Percentiles rank a stretch among this genome's conserved stretches.
phyloP scores from a whole-genome alignment of 2,329 filamentous ascomycete genomes.

The Pseudonectria foliicola region DNA sequence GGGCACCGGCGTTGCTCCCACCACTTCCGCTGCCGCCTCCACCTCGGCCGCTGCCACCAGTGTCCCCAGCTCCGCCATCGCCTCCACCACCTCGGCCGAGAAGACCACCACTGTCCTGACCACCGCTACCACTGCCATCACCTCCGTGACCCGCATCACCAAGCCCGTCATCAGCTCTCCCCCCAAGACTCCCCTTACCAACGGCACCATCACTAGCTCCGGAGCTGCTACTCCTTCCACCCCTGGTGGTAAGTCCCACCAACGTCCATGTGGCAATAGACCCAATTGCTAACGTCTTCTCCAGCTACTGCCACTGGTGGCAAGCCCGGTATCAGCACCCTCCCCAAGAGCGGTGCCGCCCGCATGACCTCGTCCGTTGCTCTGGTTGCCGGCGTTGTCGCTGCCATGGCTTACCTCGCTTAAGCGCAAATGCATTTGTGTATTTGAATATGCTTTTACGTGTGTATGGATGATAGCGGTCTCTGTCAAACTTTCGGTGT shows the following conservation, averaged over 20 bases:
- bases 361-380: constrained; percentile 26
- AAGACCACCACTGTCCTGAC: constrained; percentile 9
- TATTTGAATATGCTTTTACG: constrained; percentile 9
- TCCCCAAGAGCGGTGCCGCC: constrained; percentile 23
- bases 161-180: constrained; percentile 8
- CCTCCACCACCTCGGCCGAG: constrained; percentile 3
- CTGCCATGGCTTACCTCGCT: constrained; percentile 27
- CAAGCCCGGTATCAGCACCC: constrained; percentile 14
- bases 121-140: constrained; percentile 12
- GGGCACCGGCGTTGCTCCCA: constrained; percentile 13
- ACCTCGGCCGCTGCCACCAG: constrained; percentile 5
- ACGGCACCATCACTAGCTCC: constrained; percentile 1
- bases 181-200: constrained; percentile 9
- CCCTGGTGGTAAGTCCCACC: too few species aligned
- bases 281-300: neutral
- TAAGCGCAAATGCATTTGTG: constrained; percentile 17
- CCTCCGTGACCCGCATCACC: constrained; percentile 2
- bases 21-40: constrained; percentile 6
- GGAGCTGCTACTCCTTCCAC: constrained; percentile 1
- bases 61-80: constrained; percentile 7
- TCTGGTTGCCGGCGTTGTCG: constrained; percentile 27
- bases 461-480: constrained; percentile 12
- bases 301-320: constrained; percentile 5
- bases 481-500: constrained; percentile 19
- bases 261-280: too few species aligned